Percentiles rank a stretch among this genome's conserved stretches.
These are phyloP conservation scores for Verticillium klebahnii DNA, from an alignment of 2,329 filamentous ascomycete genomes.

Conservation along the genomic window DNA sequence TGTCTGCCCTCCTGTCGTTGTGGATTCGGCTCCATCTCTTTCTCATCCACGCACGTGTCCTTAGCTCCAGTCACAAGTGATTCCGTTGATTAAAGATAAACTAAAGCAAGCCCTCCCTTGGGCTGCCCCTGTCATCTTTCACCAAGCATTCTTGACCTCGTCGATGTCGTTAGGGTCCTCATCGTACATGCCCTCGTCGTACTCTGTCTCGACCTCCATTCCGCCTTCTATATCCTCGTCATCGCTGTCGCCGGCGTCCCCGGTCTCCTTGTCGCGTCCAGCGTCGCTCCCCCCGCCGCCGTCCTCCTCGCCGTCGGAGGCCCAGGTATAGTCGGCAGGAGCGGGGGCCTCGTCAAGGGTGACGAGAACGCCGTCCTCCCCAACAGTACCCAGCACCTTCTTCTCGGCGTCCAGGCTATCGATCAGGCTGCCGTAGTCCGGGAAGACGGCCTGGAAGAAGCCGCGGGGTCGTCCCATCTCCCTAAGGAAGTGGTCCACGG, in stretches of 20 bases:
- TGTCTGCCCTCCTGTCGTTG: too few species aligned
- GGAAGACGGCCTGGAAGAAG: conserved; percentile 2
- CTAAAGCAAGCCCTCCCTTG: too few species aligned
- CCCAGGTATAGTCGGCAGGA: neutral
- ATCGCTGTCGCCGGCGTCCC: neutral
- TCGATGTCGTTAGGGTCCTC: neutral
- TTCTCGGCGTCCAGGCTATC: neutral
- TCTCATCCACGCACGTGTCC: too few species aligned
- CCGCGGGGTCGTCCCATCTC: neutral
- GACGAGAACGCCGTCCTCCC: neutral
- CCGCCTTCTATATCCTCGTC: too few species aligned
- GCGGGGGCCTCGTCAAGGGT: neutral
- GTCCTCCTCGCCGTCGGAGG: neutral
- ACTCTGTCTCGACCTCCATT: too few species aligned
- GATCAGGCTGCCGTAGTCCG: conserved; percentile 5
- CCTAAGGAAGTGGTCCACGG: neutral
- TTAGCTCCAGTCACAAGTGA: too few species aligned
- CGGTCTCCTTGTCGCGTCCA: neutral
- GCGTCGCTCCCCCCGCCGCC: neutral
- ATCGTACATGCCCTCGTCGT: too few species aligned
- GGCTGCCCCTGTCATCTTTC: neutral
- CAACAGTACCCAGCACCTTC: neutral
- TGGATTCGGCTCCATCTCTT: too few species aligned
- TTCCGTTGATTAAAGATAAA: too few species aligned
- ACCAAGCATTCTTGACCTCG: neutral